A percentile compares a stretch with the other conserved stretches of the same genome.
phyloP scores from a whole-genome alignment of 1,284 basidiomycete genomes.

The Lignosus rhinocerotis region DNA sequence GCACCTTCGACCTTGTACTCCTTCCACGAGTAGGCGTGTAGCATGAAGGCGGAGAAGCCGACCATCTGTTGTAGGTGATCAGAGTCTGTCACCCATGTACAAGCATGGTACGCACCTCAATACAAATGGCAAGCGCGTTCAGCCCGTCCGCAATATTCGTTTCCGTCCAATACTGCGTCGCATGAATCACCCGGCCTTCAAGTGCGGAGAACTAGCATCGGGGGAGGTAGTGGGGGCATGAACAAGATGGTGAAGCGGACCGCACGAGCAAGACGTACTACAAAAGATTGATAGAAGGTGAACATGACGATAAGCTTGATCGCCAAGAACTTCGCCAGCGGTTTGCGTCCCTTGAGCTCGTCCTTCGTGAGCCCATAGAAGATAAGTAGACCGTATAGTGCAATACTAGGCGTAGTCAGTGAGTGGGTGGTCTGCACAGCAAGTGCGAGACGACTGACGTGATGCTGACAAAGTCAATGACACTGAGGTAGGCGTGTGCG shows the following conservation, averaged over 20 bases:
- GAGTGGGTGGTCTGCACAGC: constrained; percentile 1
- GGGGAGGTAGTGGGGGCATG: neutral
- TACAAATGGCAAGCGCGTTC: constrained; percentile 77
- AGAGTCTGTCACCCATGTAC: neutral
- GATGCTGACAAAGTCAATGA: constrained; percentile 77
- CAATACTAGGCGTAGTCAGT: constrained; percentile 47
- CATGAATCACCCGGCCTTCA: constrained; percentile 64
- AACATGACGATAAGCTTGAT: constrained; percentile 89
- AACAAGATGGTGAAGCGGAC: neutral
- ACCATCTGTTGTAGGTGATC: constrained; percentile 57
- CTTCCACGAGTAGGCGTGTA: constrained; percentile 75
- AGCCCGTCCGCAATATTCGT: constrained; percentile 82
- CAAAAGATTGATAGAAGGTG: constrained; percentile 77
- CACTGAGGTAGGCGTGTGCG: constrained; percentile 72
- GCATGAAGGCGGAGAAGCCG: constrained; percentile 74
- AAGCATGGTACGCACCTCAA: constrained; percentile 59
- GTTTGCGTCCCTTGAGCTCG: constrained; percentile 73
- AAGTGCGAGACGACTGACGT: constrained; percentile 45
- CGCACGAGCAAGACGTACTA: constrained; percentile 46
- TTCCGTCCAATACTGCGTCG: constrained; percentile 75
- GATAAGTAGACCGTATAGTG: constrained; percentile 77
- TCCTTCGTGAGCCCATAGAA: constrained; percentile 81
- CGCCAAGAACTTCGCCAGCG: constrained; percentile 78
- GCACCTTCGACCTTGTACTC: constrained; percentile 56
- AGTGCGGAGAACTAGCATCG: constrained; percentile 53